phyloP scores from a whole-genome alignment of 2,329 filamentous ascomycete species.

The Phialophora expanda region DNA sequence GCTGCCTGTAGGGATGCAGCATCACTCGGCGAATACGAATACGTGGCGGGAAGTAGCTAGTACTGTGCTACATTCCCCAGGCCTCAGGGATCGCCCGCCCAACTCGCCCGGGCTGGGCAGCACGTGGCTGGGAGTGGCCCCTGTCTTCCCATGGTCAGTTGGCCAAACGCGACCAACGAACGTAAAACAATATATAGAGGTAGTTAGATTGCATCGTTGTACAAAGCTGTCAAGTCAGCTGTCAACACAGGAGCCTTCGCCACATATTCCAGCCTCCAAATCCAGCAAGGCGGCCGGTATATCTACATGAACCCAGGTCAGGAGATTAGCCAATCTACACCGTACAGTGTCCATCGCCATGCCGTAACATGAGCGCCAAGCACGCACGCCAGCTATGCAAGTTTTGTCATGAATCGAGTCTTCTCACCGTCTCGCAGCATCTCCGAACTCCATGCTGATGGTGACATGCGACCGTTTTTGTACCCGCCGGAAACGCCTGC shows the following conservation, averaged over 20 bases:
- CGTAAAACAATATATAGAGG: not conserved
- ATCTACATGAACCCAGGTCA: not conserved
- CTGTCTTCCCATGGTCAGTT: not conserved
- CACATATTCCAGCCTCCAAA: not conserved
- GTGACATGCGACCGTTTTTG: not conserved
- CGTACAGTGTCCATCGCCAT: not conserved
- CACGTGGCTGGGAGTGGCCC: too few species aligned
- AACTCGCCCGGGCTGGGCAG: too few species aligned
- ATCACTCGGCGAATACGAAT: not conserved
- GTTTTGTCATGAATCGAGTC: not conserved
- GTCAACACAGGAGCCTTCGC: not conserved
- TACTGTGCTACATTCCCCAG: too few species aligned
- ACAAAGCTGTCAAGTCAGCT: not conserved
- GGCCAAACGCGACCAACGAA: not conserved
- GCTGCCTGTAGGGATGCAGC: not conserved
- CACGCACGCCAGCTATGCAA: slow-evolving; percentile 1
- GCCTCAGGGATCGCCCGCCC: too few species aligned
- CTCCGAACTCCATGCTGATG: slow-evolving; percentile 6
- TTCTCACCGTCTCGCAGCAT: not conserved
- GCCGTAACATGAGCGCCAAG: not conserved
- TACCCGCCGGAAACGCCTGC: not conserved
- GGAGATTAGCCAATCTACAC: not conserved
- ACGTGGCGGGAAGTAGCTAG: not conserved
- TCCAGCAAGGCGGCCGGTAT: not conserved
- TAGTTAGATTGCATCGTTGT: not conserved